Evolutionary conservation across 345 rosid genomes (phyloP).

Genomic region (Sisymbrium altissimum): DNA sequence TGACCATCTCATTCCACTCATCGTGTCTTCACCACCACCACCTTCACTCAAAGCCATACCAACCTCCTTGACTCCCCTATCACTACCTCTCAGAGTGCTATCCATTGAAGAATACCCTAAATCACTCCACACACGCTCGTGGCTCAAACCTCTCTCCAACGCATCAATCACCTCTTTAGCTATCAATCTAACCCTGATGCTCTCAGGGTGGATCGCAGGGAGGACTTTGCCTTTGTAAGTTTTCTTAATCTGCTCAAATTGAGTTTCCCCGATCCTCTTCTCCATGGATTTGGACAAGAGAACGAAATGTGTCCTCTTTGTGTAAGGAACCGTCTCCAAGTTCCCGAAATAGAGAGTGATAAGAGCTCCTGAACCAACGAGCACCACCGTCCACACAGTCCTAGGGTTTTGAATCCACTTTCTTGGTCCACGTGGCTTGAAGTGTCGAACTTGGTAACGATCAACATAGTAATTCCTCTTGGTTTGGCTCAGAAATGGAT

Average conservation of each 20-base stretch:
- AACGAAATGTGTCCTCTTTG: conserved; percentile 78
- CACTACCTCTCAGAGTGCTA: conserved; percentile 16
- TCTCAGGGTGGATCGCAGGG: conserved; percentile 82
- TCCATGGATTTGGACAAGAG: conserved; percentile 65
- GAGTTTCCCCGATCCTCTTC: conserved; percentile 60
- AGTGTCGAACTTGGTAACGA: conserved; percentile 55
- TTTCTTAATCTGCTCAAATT: conserved; percentile 58
- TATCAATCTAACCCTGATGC: conserved; percentile 65
- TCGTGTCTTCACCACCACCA: conserved; percentile 11
- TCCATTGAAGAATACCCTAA: conserved; percentile 63
- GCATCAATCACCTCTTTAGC: conserved; percentile 71
- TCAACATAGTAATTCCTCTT: conserved; percentile 77
- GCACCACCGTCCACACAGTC: conserved; percentile 43
- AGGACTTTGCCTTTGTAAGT: conserved; percentile 63
- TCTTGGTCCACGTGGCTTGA: conserved; percentile 64
- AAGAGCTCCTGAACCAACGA: conserved; percentile 53
- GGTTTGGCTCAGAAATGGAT: conserved; percentile 26
- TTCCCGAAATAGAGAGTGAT: conserved; percentile 64
- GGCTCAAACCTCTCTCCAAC: conserved; percentile 73
- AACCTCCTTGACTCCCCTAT: conserved; percentile 40
- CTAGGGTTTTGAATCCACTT: conserved; percentile 72
- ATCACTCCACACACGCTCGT: conserved; percentile 71
- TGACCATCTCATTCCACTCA: conserved; percentile 45
- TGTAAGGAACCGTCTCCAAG: conserved; percentile 80
- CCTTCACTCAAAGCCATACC: conserved; percentile 40